phyloP scores from a whole-genome alignment of 1,284 basidiomycete genomes.

The Neonothopanus nambi region DNA sequence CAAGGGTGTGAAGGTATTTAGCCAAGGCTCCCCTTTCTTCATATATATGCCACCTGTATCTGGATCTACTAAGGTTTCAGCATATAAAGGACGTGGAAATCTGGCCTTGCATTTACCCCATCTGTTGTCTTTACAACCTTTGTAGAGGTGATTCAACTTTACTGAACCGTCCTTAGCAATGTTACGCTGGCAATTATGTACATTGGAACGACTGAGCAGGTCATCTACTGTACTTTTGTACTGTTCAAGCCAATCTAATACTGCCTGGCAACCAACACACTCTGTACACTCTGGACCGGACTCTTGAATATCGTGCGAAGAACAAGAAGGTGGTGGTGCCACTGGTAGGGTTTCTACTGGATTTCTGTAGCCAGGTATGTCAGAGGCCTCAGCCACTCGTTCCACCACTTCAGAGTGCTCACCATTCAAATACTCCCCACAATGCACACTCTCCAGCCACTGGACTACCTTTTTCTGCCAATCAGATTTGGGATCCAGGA shows the following conservation, averaged over 20 bases:
- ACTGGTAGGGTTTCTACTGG: conserved; percentile 14
- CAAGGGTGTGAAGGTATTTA: too few relatives aligned
- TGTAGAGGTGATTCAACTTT: background rate
- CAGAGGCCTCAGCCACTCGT: background rate
- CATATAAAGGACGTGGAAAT: conserved; percentile 25
- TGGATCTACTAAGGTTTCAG: conserved; percentile 22
- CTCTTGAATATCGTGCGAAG: too few relatives aligned
- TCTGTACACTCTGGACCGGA: too few relatives aligned
- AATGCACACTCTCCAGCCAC: conserved; percentile 19
- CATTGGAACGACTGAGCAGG: conserved; percentile 1
- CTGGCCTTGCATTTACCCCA: conserved; percentile 26
- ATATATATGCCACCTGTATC: conserved; percentile 31
- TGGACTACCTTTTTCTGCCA: conserved; percentile 20
- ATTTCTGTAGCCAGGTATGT: background rate
- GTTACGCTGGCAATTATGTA: conserved; percentile 17
- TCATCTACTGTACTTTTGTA: background rate
- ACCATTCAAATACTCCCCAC: conserved; percentile 17
- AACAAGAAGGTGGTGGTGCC: conserved; percentile 12
- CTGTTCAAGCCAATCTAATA: background rate
- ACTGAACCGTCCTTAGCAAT: too few relatives aligned
- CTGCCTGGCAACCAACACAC: background rate
- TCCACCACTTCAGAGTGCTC: conserved; percentile 3
- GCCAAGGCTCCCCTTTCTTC: too few relatives aligned
- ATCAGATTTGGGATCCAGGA: conserved; percentile 18
- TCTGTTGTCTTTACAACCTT: conserved; percentile 19